Evolutionary conservation across 2,329 filamentous ascomycete genomes (phyloP), one percentile per base, ranked within the genome.

Genomic region (Erysiphe neolycopersici): DNA sequence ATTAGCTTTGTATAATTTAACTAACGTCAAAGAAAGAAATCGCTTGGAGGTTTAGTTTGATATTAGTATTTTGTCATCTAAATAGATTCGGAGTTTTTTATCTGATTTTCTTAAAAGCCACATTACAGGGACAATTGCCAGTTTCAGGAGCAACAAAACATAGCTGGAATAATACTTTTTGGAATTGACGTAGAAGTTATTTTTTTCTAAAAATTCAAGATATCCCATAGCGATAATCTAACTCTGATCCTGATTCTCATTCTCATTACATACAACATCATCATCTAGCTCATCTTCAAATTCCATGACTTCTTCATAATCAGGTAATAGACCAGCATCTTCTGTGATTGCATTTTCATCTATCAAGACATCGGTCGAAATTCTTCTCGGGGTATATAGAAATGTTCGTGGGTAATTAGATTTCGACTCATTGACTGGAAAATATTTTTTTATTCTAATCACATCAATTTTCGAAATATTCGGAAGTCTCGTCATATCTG

Each of bases 211-310:
- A 26, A 26, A 8, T 26, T 26, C 6, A 26, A 26, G 4, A 26
- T 26, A 9, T 26, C 8, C 22, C 22, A 5, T 5, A 1, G 22
- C 1, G 1, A 26, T 5, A 8, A 26, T 26, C 22, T 26, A 26
- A 26, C 5, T 26, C 22, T 26, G 8, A 26, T 5, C 16, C 13
- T 36, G 14, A 17, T 36, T 13, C 14, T 6, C 13, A 17, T 36
- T 16, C 12, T 36, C 13, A 36, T 36, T 17, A 36, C 2, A n/a
- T 36, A n/a, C 33, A 36, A n/a, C 12, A 17, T 36, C 13, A 14
- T 38, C 31, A 16, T 45, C 43, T 30, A 32, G 41, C 39, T 44
- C 42, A 32, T 43, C 41, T 43, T 29, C 33, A 35, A 26, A 31
- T 19, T 32, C 41, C 30, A 22, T 19, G n/a, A 17, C 26, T 31